Base-by-base conservation (phyloP, 495 filamentous ascomycete genomes). In the Penicillium macrosclerotiorum region DNA sequence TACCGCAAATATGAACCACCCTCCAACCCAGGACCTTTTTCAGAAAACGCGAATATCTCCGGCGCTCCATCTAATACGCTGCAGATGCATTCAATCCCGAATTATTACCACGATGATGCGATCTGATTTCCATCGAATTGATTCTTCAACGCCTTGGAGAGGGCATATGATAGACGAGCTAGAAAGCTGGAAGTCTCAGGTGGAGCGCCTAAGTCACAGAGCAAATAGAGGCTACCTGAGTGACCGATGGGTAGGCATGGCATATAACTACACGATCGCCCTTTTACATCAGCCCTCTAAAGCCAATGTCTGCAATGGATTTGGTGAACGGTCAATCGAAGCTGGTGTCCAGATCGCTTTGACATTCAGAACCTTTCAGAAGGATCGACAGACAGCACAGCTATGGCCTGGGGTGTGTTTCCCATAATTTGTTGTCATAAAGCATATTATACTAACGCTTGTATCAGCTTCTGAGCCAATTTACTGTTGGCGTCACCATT, bases 231-330 rank as follows among this genome's bases (percentile, higher is more conserved):
- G 56, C 9, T 56, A 55, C 24, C 47, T 49, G 34, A 56, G 52
- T 14, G 52, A 59, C 23, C 36, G 56, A 24, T 59, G 56, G 56
- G 52, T 59, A 29, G 52, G 52, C 2, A 59, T 59, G 52, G 41
- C 52, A 5, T 59, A 55, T 20, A 59, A 59, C 24, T 56, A 52
- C 29, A 55, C 52, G 0, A 34, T 59, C 8, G 41, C 55, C 9
- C 30, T 55, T 0, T 19, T 59, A 9, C 47, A 59, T 13, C 44
- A 47, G 11, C 56, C 56, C 4, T 55, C 52, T 2, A 52, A 52
- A 23, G 27, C 38, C 1, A 55, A 55, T 11, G 40, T 44, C 1
- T 38, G 44, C 8, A 24, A 36, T n/a, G 23, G 35, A 8, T 47
- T 55, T 19, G 45, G 44, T 3, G 52, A 52, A 5, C 25, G 41